A percentile compares a stretch with the other conserved stretches of the same genome.
phyloP scores from a whole-genome alignment of 2,329 filamentous ascomycete species.

The Aphanocladium album region DNA sequence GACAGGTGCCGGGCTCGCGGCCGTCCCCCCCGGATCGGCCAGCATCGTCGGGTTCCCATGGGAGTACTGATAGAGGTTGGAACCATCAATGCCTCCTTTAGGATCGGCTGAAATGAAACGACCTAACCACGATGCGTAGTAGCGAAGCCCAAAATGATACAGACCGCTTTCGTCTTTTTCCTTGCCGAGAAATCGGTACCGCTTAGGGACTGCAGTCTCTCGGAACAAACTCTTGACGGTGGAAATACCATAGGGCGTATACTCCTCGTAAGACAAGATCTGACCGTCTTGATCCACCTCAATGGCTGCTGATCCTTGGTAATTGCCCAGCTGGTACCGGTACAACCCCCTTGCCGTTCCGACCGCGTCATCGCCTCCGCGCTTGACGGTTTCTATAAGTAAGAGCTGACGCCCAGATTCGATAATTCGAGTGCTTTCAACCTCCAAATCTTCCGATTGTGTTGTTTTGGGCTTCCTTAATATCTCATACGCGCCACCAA shows the following conservation, averaged over 20 bases:
- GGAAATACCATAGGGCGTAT: slow-evolving; percentile 23
- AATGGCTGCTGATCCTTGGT: slow-evolving; percentile 12
- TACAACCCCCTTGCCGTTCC: slow-evolving; percentile 13
- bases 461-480: not conserved
- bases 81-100: slow-evolving; percentile 15
- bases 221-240: slow-evolving; percentile 10
- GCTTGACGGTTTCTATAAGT: slow-evolving; percentile 9
- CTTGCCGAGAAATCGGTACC: slow-evolving; percentile 22
- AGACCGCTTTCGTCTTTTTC: slow-evolving; percentile 24
- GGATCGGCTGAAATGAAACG: slow-evolving; percentile 24
- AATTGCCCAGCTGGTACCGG: slow-evolving; percentile 13
- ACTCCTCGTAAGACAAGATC: slow-evolving; percentile 28
- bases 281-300: slow-evolving; percentile 22
- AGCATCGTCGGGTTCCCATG: slow-evolving; percentile 13
- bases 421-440: slow-evolving; percentile 7
- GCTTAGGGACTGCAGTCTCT: slow-evolving; percentile 17
- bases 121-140: slow-evolving; percentile 23
- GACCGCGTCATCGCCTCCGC: slow-evolving; percentile 14
- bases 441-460: not conserved
- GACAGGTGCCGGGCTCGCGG: not conserved
- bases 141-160: slow-evolving; percentile 21
- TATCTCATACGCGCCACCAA: slow-evolving; percentile 13
- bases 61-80: slow-evolving; percentile 18
- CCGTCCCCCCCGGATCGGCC: slow-evolving; percentile 10
- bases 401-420: slow-evolving; percentile 11